phyloP scores from a whole-genome alignment of 192 early-diverging fungal genomes.

The Backusella tarrabulga region DNA sequence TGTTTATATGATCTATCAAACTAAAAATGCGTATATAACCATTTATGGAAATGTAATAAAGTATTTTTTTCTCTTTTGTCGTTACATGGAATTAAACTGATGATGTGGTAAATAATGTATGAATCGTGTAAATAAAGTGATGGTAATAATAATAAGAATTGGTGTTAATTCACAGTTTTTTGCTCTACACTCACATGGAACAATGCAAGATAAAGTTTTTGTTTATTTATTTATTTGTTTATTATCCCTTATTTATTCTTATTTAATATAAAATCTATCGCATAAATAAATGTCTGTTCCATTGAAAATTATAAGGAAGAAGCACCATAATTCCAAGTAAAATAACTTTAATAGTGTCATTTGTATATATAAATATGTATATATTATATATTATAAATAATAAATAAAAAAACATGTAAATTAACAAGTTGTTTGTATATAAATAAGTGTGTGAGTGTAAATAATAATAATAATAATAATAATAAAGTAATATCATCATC shows the following conservation, averaged over 20 bases:
- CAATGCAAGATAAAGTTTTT: background rate
- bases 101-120: background rate
- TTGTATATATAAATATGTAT: background rate
- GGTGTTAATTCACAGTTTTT: no score
- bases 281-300: no score
- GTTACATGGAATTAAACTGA: background rate
- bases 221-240: background rate
- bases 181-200: background rate
- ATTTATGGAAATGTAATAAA: background rate
- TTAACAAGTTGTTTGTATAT: background rate
- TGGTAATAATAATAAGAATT: background rate
- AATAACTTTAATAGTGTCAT: background rate
- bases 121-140: background rate
- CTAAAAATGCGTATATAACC: background rate
- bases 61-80: background rate
- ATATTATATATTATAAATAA: background rate
- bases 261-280: background rate
- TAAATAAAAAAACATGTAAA: background rate
- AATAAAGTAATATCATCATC: background rate
- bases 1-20: background rate
- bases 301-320: no score
- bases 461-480: background rate
- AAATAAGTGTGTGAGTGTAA: background rate
- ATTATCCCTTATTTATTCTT: background rate
- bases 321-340: background rate